Base-by-base conservation (phyloP, 306 rosid species). In the Trichosanthes truncata region DNA sequence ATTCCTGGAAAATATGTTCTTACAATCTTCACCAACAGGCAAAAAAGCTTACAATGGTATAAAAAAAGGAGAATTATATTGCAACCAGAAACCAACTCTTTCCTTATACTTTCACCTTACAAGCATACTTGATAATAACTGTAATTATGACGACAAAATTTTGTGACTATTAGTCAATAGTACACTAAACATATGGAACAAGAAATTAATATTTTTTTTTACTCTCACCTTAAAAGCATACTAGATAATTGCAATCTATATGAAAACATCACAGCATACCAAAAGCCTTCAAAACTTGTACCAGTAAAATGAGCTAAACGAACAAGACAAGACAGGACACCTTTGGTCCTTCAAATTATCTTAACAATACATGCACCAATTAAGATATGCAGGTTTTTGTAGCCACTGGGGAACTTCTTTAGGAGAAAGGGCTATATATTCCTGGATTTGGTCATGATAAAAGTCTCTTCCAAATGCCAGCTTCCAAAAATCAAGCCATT, bases 1-100 rank as follows among this genome's bases (percentile, higher is more conserved):
- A 86, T 84, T 88, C 90, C 99, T 96, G 93, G 80, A 59, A 77
- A 85, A 65, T 79, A 79, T 72, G 75, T 81, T 80, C 74, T 74
- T 49, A 78, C 68, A 53, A 81, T 57, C 79, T 72, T 82, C 77
- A 74, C 21, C 45, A 80, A 79, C 53, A 72, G 61, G 43, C 65
- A 76, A 75, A 83, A n/a, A n/a, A n/a, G n/a, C n/a, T 29, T 59
- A 41, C 57, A 25, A 65, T 43, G 40, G 48, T 74, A 26, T 23
- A 21, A 10, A 17, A 80, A 69, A 20, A 52, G 56, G n/a, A 33
- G 33, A 62, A 62, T 45, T 61, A 78, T 62, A 78, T 62, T 33
- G 45, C 71, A 40, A 38, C 52, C 80, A 41, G 56, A 59, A 57
- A 77, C 31, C 71, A 57, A 57, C 40, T 21, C 56, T 45, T 25